phyloP scores from a whole-genome alignment of 306 rosid genomes.

The Trifolium repens region DNA sequence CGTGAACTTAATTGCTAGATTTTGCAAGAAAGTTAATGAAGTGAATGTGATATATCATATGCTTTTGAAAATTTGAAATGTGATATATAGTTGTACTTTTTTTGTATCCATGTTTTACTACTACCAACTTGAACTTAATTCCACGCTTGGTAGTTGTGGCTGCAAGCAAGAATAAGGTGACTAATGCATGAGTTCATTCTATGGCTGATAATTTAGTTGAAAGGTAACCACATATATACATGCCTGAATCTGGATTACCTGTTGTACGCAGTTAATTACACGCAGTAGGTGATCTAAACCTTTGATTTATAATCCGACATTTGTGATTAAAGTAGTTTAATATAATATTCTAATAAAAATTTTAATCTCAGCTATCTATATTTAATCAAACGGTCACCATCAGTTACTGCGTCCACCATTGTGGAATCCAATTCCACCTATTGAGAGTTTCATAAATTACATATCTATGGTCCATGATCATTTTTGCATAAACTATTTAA shows the following conservation, averaged over 20 bases:
- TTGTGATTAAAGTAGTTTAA: too few relatives aligned
- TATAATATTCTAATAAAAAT: too few relatives aligned
- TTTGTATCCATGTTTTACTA: background rate
- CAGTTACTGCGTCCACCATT: too few relatives aligned
- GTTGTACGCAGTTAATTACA: too few relatives aligned
- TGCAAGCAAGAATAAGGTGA: conserved; percentile 4
- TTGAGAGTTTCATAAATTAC: background rate
- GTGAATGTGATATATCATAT: conserved; percentile 7
- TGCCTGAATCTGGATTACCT: background rate
- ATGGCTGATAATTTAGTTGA: conserved; percentile 21
- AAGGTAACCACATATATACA: conserved; percentile 1
- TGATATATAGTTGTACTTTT: background rate
- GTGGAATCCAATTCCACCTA: background rate
- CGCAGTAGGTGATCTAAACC: too few relatives aligned
- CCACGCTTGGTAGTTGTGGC: conserved; percentile 17
- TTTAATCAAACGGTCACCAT: too few relatives aligned
- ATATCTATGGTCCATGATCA: background rate
- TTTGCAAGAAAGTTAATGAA: conserved; percentile 7
- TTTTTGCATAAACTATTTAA: background rate
- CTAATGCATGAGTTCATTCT: background rate
- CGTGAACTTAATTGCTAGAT: conserved; percentile 21
- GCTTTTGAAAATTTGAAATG: background rate
- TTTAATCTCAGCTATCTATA: too few relatives aligned
- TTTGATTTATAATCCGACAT: too few relatives aligned
- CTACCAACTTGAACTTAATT: background rate